A percentile compares a stretch with the other conserved stretches of the same genome.
phyloP scores from a whole-genome alignment of 306 rosid genomes.

The Cotoneaster glaucophyllus region DNA sequence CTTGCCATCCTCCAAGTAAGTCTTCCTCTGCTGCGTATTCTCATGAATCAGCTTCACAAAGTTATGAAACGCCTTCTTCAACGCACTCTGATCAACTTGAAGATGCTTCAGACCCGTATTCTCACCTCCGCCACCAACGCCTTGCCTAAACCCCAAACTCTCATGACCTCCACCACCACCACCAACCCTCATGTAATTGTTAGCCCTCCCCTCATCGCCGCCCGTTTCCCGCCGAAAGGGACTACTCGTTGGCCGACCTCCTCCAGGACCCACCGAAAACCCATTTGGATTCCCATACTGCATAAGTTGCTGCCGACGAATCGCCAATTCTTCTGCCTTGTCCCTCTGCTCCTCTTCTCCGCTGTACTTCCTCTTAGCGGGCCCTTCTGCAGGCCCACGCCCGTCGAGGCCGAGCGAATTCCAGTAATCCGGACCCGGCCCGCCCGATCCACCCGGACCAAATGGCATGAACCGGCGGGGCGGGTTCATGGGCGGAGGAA shows the following conservation, averaged over 20 bases:
- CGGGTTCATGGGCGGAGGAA: conserved; percentile 31
- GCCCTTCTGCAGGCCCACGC: conserved; percentile 40
- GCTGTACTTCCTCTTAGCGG: conserved; percentile 55
- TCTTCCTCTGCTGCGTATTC: conserved; percentile 50
- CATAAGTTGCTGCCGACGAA: conserved; percentile 48
- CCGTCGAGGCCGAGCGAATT: conserved; percentile 48
- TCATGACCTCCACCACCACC: conserved; percentile 41
- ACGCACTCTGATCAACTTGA: conserved; percentile 58
- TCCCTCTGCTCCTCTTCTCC: conserved; percentile 34
- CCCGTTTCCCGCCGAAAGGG: conserved; percentile 26
- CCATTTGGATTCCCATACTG: conserved; percentile 48
- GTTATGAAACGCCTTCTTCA: conserved; percentile 67
- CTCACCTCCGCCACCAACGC: conserved; percentile 9
- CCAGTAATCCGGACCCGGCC: conserved; percentile 51
- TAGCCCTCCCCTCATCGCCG: conserved; percentile 42
- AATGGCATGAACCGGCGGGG: conserved; percentile 29
- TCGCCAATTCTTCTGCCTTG: conserved; percentile 38
- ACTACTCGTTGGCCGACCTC: conserved; percentile 27
- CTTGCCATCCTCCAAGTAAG: conserved; percentile 70
- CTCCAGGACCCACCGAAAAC: conserved; percentile 27
- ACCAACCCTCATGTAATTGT: conserved; percentile 50
- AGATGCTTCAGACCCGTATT: conserved; percentile 29
- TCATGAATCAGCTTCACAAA: conserved; percentile 62
- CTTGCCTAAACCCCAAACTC: conserved; percentile 29
- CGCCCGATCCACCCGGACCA: conserved; percentile 30